Evolutionary conservation across 2,329 filamentous ascomycete genomes (phyloP), one percentile per base, ranked within the genome.

Genomic region (Botrytis porri): DNA sequence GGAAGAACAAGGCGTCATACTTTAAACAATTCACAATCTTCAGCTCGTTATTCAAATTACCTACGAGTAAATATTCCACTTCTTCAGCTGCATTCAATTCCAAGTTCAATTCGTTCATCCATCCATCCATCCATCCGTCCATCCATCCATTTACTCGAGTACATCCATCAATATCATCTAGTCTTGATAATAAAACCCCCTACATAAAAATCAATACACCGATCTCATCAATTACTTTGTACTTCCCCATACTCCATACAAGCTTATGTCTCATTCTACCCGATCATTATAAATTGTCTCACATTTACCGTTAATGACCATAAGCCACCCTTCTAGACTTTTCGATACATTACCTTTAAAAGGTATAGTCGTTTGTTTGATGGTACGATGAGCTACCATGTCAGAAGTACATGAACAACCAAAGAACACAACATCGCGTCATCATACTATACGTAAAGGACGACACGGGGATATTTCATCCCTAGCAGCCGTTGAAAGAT

Each of bases 401-500:
- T 37, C 63, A 48, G 63, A 72, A n/a, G 70, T 72, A 72, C 54
- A 72, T 61, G 63, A 61, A 25, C 63, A 9, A 72, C 63, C 51
- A 48, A 39, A 69, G 20, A 18, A 41, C 25, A 61, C 39, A 54
- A 51, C 32, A 35, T 69, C 54, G 29, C 51, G 25, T 61, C 51
- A 60, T 48, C 63, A 61, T 48, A 41, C 57, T n/a, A 45, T 72
- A 41, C 63, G 70, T n/a, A 63, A 69, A 72, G 70, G 54, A 72
- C 70, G 29, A 61, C 73, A 73, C 45, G 75, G 75, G 70, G 79
- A 80, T 76, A 77, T 80, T 41, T 74, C 78, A 67, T 70, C 76
- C 9, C 75, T 81, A 35, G 77, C 75, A 69, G 71, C 76, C 29
- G 78, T 80, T 39, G 80, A 80, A 73, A 69, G 75, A 35, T 81